Percentiles rank a stretch among this genome's conserved stretches.
phyloP scores from a whole-genome alignment of 805 yeast species.

The Candida tammaniensis region DNA sequence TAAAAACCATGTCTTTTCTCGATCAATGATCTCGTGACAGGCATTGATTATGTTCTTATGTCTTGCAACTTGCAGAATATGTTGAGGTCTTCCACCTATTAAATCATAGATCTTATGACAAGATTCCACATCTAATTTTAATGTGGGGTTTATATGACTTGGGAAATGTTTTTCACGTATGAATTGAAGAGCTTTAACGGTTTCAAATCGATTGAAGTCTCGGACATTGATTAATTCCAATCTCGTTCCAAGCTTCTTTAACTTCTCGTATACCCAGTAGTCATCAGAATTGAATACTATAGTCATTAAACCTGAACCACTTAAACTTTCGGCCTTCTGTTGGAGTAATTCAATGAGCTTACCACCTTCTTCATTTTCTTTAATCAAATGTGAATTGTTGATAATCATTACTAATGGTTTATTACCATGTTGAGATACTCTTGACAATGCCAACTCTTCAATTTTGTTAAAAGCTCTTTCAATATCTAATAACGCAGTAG shows the following conservation, averaged over 20 bases:
- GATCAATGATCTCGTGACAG: conserved; percentile 67
- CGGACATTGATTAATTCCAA: conserved; percentile 68
- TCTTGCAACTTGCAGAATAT: conserved; percentile 66
- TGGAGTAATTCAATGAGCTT: conserved; percentile 72
- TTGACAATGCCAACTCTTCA: conserved; percentile 64
- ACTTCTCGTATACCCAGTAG: conserved; percentile 81
- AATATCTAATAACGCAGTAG: conserved; percentile 76
- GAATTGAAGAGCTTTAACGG: conserved; percentile 52
- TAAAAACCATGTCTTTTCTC: conserved; percentile 82
- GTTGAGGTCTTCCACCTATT: conserved; percentile 85
- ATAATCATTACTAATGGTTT: conserved; percentile 68
- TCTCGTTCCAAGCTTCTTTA: conserved; percentile 69
- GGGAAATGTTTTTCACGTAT: conserved; percentile 45
- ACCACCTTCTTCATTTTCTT: conserved; percentile 71
- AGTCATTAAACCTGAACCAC: conserved; percentile 70
- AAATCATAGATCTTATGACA: conserved; percentile 61
- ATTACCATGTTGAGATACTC: conserved; percentile 36
- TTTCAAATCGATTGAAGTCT: conserved; percentile 55
- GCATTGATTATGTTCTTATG: conserved; percentile 56
- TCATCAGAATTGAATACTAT: conserved; percentile 79
- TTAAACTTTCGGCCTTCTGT: conserved; percentile 76
- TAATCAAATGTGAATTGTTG: conserved; percentile 71
- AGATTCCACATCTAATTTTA: conserved; percentile 29
- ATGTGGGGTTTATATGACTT: conserved; percentile 32
- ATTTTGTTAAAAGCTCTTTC: conserved; percentile 77